Evolutionary conservation across 345 rosid genomes (phyloP), one percentile per base, ranked within the genome.

Genomic region (Noccaea caerulescens): DNA sequence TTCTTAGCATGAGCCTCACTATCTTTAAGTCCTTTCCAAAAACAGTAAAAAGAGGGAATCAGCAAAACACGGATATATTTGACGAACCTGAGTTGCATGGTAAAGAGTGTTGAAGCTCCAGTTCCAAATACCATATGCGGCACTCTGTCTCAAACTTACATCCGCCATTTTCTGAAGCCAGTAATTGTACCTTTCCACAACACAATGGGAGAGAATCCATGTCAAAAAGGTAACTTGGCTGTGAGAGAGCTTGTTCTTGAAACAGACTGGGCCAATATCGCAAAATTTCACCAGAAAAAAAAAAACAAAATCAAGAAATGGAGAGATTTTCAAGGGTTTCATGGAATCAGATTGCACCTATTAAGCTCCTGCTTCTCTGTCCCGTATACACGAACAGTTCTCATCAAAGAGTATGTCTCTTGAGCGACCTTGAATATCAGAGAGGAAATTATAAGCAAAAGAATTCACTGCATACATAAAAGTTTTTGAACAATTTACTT

Each of bases 381-480:
- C 79, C 98, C 98, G 72, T 93, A 89, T 55, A 91, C 93, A 66
- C 97, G 93, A 51, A 93, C 93, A 53, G 97, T 93, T 84, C 98
- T 87, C 92, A 93, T 85, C 81, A 91, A 83, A 69, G 98, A 93
- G 68, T 91, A 80, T 67, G 98, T 87, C 91, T 93, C 98, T 80
- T 93, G 98, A 54, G 97, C 96, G 32, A 93, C 97, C 98, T 93
- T 70, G 66, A 69, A 44, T 51, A 63, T 56, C 23, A 66, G 33
- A 44, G 47, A 65, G 66, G 50, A 63, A 14, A 57, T 20, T 63
- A 70, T 64, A 10, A 50, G 47, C 34, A 0, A 57, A 25, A 4
- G 0, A 60, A 46, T 39, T 68, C 12, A 61, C 46, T 54, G 36
- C 51, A 57, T 20, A 60, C 52, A 32, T 20, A 20, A 20, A 20